These are phyloP conservation scores for Clohesyomyces aquaticus DNA, from an alignment of 495 filamentous ascomycete genomes.

Conservation along the genomic window DNA sequence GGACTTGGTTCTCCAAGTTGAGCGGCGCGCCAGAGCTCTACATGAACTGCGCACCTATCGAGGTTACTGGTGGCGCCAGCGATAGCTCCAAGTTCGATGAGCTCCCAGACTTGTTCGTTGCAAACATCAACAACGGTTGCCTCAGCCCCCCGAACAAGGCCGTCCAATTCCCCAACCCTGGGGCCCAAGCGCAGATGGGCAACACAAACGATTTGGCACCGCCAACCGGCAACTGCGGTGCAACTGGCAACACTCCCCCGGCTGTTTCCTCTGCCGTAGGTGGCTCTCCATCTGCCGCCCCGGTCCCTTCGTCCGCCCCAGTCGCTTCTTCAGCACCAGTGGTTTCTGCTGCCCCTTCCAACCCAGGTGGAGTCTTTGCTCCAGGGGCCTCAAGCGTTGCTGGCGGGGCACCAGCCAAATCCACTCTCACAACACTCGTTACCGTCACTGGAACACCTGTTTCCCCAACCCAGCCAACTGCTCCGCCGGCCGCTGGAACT, in stretches of 20 bases:
- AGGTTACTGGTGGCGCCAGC: constrained; percentile 53
- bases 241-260: constrained; percentile 3
- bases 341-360: constrained; percentile 23
- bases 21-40: constrained; percentile 62
- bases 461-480: constrained; percentile 10
- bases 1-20: constrained; percentile 65
- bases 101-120: constrained; percentile 62
- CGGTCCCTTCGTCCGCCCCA: constrained; percentile 9
- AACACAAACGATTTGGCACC: not conserved
- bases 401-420: constrained; percentile 1
- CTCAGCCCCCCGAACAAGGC: constrained; percentile 16
- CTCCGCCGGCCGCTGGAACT: constrained; percentile 25
- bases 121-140: constrained; percentile 55
- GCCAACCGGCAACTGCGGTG: constrained; percentile 33
- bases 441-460: constrained; percentile 16
- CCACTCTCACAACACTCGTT: constrained; percentile 25
- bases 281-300: not conserved
- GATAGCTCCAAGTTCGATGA: constrained; percentile 41
- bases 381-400: constrained; percentile 24
- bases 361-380: constrained; percentile 38
- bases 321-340: not conserved
- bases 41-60: constrained; percentile 62
- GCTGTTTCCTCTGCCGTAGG: constrained; percentile 7
- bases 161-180: constrained; percentile 38
- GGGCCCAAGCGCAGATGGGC: constrained; percentile 17